These are phyloP conservation scores for Arthrocladium fulminans DNA, from an alignment of 2,329 filamentous ascomycete species.

Conservation along the genomic window DNA sequence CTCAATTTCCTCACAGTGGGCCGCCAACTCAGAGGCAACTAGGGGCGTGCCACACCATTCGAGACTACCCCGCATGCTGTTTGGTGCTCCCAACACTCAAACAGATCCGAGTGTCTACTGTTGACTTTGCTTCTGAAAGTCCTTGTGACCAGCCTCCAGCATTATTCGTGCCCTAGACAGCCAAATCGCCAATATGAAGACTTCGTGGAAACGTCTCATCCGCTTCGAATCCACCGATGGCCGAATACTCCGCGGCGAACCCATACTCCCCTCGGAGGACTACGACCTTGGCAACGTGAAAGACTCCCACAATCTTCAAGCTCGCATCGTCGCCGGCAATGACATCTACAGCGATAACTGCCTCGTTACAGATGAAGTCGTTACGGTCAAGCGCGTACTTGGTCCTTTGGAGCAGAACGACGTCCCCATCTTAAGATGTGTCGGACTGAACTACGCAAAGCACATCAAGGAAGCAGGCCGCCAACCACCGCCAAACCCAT, in stretches of 20 bases:
- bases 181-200: too few species aligned
- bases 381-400: slow-evolving; percentile 61
- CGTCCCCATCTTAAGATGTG: slow-evolving; percentile 56
- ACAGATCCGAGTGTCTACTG: too few species aligned
- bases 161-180: too few species aligned
- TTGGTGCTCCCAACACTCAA: too few species aligned
- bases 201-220: slow-evolving; percentile 46
- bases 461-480: slow-evolving; percentile 36
- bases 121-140: too few species aligned
- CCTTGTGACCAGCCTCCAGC: too few species aligned
- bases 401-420: slow-evolving; percentile 84
- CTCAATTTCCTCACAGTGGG: too few species aligned
- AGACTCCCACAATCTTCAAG: slow-evolving; percentile 41
- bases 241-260: slow-evolving; percentile 44
- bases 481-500: slow-evolving; percentile 29
- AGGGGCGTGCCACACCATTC: too few species aligned
- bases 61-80: too few species aligned
- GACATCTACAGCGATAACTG: slow-evolving; percentile 38
- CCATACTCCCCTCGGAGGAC: slow-evolving; percentile 36
- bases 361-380: slow-evolving; percentile 46
- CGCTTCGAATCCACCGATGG: slow-evolving; percentile 48
- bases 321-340: slow-evolving; percentile 43
- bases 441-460: slow-evolving; percentile 40
- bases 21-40: too few species aligned
- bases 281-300: slow-evolving; percentile 42